Evolutionary conservation across 768 basidiomycete species (phyloP).

Genomic region (Agrocybe chaxingu): DNA sequence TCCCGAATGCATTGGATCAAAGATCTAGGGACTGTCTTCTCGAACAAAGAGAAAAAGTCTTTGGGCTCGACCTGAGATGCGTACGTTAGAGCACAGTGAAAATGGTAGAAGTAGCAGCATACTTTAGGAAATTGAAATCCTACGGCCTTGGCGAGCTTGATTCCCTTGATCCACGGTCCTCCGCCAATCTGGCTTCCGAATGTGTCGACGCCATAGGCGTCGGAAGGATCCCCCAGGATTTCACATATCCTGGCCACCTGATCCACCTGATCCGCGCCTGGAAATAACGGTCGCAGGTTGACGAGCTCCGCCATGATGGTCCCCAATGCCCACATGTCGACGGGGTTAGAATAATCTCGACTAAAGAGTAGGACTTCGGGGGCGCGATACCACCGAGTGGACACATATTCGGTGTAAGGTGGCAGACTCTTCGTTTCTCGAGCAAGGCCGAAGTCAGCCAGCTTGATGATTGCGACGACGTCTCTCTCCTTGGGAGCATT

Average conservation of each 20-base stretch:
- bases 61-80: constrained; percentile 55
- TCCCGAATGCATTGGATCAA: constrained; percentile 91
- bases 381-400: constrained; percentile 99
- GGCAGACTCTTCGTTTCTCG: constrained; percentile 84
- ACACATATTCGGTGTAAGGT: constrained; percentile 98
- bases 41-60: constrained; percentile 73
- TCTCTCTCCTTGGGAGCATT: constrained; percentile 80
- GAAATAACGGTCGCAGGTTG: constrained; percentile 93
- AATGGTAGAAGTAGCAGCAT: constrained; percentile 20
- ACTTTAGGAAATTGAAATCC: constrained; percentile 93
- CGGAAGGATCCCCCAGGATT: constrained; percentile 87
- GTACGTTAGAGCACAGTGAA: constrained; percentile 4
- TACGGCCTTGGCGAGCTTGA: constrained; percentile 81
- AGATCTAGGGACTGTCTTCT: constrained; percentile 69
- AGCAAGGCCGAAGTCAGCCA: constrained; percentile 97
- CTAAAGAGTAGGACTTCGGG: constrained; percentile 93
- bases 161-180: constrained; percentile 81
- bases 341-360: constrained; percentile 92
- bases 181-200: constrained; percentile 75
- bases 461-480: constrained; percentile 94
- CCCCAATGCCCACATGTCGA: constrained; percentile 99
- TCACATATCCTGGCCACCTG: constrained; percentile 90
- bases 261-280: constrained; percentile 89
- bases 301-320: constrained; percentile 97
- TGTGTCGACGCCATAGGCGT: constrained; percentile 76